phyloP scores from a whole-genome alignment of 2,329 filamentous ascomycete genomes.

The Xylariales sp. region DNA sequence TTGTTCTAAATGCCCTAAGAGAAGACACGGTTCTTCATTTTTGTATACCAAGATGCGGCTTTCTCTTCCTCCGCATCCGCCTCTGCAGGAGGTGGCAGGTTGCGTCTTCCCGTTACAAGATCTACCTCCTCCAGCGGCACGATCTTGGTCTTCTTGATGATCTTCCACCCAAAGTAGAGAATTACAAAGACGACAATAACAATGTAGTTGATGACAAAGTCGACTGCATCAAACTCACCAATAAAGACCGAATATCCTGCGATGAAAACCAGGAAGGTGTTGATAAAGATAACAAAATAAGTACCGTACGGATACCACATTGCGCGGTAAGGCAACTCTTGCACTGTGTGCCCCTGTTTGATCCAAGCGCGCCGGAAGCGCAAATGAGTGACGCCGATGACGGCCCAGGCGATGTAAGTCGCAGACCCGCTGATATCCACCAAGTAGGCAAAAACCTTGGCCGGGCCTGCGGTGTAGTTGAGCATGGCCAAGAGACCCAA shows the following conservation, averaged over 20 bases:
- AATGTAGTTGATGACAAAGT: conserved; percentile 22
- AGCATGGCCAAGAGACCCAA: conserved; percentile 25
- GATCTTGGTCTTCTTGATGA: conserved; percentile 19
- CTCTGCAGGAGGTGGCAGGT: neutral
- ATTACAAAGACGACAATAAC: conserved; percentile 19
- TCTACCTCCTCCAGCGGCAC: conserved; percentile 15
- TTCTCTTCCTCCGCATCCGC: conserved; percentile 2
- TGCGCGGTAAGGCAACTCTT: conserved; percentile 18
- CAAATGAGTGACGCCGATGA: conserved; percentile 24
- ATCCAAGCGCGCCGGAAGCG: conserved; percentile 21
- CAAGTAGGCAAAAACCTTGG: conserved; percentile 22
- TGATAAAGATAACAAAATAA: conserved; percentile 20
- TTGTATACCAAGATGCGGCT: conserved; percentile 12
- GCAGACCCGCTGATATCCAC: conserved; percentile 22
- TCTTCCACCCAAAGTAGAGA: conserved; percentile 20
- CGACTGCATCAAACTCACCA: conserved; percentile 17
- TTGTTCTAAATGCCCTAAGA: too few relatives aligned
- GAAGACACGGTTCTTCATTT: conserved; percentile 13
- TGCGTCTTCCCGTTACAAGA: conserved; percentile 16
- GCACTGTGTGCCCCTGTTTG: conserved; percentile 16
- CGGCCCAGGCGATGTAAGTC: conserved; percentile 24
- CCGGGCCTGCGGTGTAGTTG: conserved; percentile 23
- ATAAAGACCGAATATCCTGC: conserved; percentile 23
- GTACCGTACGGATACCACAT: conserved; percentile 18
- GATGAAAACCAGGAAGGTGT: conserved; percentile 22